Evolutionary conservation across 1,284 basidiomycete species (phyloP).

Genomic region (Trametes polyzona): DNA sequence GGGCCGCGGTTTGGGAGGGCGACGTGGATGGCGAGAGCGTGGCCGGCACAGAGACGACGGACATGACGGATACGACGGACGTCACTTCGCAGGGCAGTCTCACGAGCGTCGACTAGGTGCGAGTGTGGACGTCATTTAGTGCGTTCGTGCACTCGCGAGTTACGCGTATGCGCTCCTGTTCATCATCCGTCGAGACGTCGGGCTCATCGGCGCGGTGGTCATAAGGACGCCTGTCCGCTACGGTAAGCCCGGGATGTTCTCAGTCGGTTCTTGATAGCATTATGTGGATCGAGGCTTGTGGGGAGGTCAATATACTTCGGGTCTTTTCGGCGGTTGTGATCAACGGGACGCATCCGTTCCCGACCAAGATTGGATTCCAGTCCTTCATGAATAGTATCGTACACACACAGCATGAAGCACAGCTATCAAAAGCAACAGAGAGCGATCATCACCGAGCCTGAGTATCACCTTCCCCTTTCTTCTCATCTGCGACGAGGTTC

Average conservation of each 20-base stretch:
- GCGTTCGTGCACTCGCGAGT: not conserved
- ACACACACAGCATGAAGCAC: not conserved
- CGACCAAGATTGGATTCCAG: not conserved
- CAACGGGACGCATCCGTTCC: no score
- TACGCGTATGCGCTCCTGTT: not conserved
- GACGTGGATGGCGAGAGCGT: slow-evolving; percentile 39
- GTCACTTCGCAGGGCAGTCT: slow-evolving; percentile 53
- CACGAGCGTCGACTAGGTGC: slow-evolving; percentile 57
- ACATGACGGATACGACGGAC: slow-evolving; percentile 38
- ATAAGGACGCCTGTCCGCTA: no score
- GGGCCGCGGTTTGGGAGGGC: slow-evolving; percentile 35
- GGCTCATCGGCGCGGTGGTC: no score
- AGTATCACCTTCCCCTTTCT: slow-evolving; percentile 11
- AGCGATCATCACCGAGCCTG: not conserved
- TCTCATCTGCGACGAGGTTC: slow-evolving; percentile 42
- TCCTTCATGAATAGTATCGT: not conserved
- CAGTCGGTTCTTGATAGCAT: no score
- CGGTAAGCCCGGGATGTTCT: no score
- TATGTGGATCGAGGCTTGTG: no score
- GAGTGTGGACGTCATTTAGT: not conserved
- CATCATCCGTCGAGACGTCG: not conserved
- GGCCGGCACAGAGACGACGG: slow-evolving; percentile 44
- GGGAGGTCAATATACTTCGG: no score
- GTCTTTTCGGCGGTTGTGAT: no score
- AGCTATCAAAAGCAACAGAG: not conserved